These are phyloP conservation scores for Petrea volubilis DNA, from an alignment of 257 asterid genomes.

Conservation along the genomic window DNA sequence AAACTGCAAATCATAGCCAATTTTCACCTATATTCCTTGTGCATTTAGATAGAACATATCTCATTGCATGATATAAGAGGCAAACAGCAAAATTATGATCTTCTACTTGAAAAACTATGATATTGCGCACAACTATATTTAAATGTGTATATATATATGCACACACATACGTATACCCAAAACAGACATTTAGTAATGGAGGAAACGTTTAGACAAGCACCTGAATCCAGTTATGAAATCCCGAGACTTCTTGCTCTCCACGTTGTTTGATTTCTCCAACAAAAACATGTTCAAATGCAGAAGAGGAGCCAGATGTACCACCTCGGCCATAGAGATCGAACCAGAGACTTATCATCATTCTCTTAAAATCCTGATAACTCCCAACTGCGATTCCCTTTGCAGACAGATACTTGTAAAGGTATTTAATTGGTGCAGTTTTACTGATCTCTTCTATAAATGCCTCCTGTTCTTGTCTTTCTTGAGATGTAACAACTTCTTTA, in stretches of 20 bases:
- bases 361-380: conserved; percentile 62
- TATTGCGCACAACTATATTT: neutral
- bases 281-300: conserved; percentile 98
- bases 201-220: conserved; percentile 34
- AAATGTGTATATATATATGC: neutral
- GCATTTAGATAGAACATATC: neutral
- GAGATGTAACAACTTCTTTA: conserved; percentile 77
- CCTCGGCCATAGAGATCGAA: conserved; percentile 89
- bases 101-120: neutral
- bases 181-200: neutral
- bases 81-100: neutral
- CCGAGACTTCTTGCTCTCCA: conserved; percentile 81
- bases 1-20: neutral
- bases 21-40: neutral
- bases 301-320: conserved; percentile 80
- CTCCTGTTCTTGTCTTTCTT: conserved; percentile 80
- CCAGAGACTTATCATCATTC: conserved; percentile 70
- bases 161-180: too few species aligned
- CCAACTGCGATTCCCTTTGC: conserved; percentile 56
- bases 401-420: conserved; percentile 71
- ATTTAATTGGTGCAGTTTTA: conserved; percentile 87
- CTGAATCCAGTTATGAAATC: conserved; percentile 99
- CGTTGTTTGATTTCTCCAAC: conserved; percentile 92
- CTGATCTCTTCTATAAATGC: conserved; percentile 94
- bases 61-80: neutral